These are phyloP conservation scores for Cucumis hystrix DNA, from an alignment of 306 rosid species.

Conservation along the genomic window DNA sequence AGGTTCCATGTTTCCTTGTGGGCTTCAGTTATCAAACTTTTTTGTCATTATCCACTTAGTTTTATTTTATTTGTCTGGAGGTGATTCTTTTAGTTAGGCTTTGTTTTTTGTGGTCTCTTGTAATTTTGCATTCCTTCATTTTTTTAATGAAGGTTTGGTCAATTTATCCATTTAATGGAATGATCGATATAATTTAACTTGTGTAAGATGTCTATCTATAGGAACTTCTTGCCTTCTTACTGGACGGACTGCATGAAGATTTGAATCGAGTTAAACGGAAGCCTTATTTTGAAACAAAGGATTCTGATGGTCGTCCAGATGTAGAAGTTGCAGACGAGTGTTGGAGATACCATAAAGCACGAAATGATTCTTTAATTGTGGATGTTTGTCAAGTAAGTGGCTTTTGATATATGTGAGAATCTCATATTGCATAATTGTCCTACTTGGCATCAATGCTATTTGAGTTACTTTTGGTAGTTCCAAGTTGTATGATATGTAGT, in stretches of 20 bases:
- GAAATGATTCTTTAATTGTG: slow-evolving; percentile 95
- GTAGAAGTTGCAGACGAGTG: slow-evolving; percentile 89
- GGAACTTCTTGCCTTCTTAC: slow-evolving; percentile 97
- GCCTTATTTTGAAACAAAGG: slow-evolving; percentile 97
- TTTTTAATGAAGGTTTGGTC: background rate
- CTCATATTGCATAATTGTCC: background rate
- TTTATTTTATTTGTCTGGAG: background rate
- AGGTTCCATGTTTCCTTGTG: background rate
- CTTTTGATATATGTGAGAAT: background rate
- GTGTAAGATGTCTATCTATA: slow-evolving; percentile 12
- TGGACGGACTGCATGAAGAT: slow-evolving; percentile 99
- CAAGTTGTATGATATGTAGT: background rate
- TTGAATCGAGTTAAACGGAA: slow-evolving; percentile 93
- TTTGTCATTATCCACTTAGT: background rate
- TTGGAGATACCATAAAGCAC: slow-evolving; percentile 93
- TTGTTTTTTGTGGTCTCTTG: background rate
- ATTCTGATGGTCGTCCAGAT: slow-evolving; percentile 79
- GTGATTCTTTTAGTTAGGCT: background rate
- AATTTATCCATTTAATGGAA: background rate
- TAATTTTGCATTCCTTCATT: background rate
- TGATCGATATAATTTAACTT: background rate
- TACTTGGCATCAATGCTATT: background rate
- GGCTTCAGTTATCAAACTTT: background rate
- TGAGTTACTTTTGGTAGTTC: background rate
- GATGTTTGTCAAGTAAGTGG: slow-evolving; percentile 95